A percentile compares a stretch with the other conserved stretches of the same genome.
phyloP scores from a whole-genome alignment of 2,329 filamentous ascomycete genomes.

The Fusarium illudens region DNA sequence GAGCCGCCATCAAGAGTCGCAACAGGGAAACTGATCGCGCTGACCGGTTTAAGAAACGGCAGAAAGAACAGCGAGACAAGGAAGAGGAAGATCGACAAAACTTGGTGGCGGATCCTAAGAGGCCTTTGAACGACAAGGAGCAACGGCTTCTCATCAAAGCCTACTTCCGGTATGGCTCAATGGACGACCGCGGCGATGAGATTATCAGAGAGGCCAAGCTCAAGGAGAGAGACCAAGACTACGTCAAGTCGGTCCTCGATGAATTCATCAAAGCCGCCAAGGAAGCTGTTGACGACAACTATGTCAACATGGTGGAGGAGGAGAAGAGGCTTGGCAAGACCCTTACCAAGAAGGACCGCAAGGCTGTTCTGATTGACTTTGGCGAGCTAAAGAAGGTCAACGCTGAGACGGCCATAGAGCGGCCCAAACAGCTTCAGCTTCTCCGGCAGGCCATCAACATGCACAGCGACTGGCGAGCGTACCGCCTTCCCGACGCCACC shows the following conservation, averaged over 20 bases:
- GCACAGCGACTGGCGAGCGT: slow-evolving; percentile 75
- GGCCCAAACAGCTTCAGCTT: slow-evolving; percentile 87
- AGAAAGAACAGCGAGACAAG: slow-evolving; percentile 71
- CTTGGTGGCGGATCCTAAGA: slow-evolving; percentile 81
- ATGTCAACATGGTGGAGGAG: slow-evolving; percentile 77
- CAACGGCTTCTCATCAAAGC: slow-evolving; percentile 90
- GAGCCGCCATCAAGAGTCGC: slow-evolving; percentile 68
- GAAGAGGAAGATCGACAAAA: slow-evolving; percentile 75
- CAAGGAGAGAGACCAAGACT: slow-evolving; percentile 80
- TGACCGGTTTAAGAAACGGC: slow-evolving; percentile 72
- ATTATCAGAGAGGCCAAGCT: slow-evolving; percentile 88
- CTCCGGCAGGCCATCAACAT: slow-evolving; percentile 77
- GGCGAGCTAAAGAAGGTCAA: slow-evolving; percentile 94
- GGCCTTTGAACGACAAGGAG: slow-evolving; percentile 92
- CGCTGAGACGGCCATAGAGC: slow-evolving; percentile 91
- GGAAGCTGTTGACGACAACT: slow-evolving; percentile 71
- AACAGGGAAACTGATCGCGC: slow-evolving; percentile 69
- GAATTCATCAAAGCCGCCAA: slow-evolving; percentile 72
- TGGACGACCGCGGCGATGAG: slow-evolving; percentile 88
- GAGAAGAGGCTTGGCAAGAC: slow-evolving; percentile 84
- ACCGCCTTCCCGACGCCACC: slow-evolving; percentile 88
- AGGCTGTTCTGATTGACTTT: slow-evolving; percentile 95
- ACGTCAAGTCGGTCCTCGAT: slow-evolving; percentile 77
- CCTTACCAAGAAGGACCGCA: slow-evolving; percentile 95
- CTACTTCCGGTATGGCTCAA: slow-evolving; percentile 88